Evolutionary conservation across 2,329 filamentous ascomycete species (phyloP), one percentile per base, ranked within the genome.

Genomic region (Colletotrichum liriopes): DNA sequence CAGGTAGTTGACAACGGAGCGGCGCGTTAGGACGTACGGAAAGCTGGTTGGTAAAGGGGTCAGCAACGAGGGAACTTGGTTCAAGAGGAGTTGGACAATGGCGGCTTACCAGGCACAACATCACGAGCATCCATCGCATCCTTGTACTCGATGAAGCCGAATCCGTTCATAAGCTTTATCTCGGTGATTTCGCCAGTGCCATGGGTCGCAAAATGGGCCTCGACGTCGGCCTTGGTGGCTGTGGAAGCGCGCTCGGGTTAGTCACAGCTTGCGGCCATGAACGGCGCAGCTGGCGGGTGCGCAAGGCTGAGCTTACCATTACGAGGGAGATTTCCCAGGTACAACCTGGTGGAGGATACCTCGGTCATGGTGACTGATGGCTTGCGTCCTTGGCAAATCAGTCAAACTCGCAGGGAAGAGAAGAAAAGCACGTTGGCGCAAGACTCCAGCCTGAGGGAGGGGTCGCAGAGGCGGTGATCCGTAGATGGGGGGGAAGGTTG

Each of bases 91-190:
- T 26, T 32, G 26, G 74, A 71, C 76, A 68, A 63, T 71, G 43
- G 80, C 92, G n/a, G 55, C 61, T 87, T 90, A 98, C 96, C 96
- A 84, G 96, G 96, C 80, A 99, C 96, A 76, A 99, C 95, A 86
- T 99, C 96, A 81, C 96, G 93, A 77, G 96, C 96, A 86, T 99
- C 96, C 93, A 98, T 94, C 71, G 95, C 92, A 86, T 98, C 96
- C 85, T 98, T 97, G 85, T 98, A 99, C 85, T 99, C 96, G 82
- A 99, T 98, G 88, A 99, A 99, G 82, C 96, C 96, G 82, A 99
- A 99, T 80, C 96, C 96, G 82, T 98, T 98, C 96, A 99, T 99
- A 75, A 99, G 91, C 88, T 99, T 99, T 87, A 99, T 96, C 87
- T 99, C 96, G 77, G 93, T 96, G 82, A 99, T 98, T 83, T 98